Evolutionary conservation across 495 filamentous ascomycete species (phyloP).

Genomic region (Neurospora intermedia): DNA sequence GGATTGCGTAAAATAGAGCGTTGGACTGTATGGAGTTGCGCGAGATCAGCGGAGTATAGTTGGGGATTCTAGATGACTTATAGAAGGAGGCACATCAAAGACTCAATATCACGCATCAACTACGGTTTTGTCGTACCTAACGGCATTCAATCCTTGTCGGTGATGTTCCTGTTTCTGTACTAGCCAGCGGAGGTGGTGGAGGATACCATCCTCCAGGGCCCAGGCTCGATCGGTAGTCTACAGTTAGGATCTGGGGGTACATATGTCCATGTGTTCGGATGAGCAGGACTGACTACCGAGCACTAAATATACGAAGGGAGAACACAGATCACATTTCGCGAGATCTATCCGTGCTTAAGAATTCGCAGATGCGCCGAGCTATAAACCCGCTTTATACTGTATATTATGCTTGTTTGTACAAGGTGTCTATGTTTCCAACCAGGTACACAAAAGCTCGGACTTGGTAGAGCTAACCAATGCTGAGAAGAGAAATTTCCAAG

Average conservation of each 20-base stretch:
- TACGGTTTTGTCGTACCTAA: not conserved
- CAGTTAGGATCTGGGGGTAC: not conserved
- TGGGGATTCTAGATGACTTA: not conserved
- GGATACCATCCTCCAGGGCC: not conserved
- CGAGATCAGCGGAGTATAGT: no score
- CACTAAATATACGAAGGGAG: not conserved
- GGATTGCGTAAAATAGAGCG: constrained; percentile 11
- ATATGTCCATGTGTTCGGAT: not conserved
- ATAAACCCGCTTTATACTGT: not conserved
- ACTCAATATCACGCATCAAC: not conserved
- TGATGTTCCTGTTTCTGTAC: not conserved
- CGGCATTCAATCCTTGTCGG: not conserved
- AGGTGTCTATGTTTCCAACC: not conserved
- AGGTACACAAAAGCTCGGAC: not conserved
- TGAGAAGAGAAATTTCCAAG: not conserved
- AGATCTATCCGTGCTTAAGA: no score
- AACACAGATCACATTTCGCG: no score
- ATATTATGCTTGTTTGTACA: not conserved
- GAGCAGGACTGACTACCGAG: not conserved
- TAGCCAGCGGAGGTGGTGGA: not conserved
- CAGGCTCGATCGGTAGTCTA: not conserved
- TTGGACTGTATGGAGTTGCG: no score
- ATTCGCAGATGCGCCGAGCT: no score
- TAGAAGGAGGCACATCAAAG: not conserved
- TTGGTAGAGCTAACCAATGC: not conserved